Base-by-base conservation (phyloP, 768 basidiomycete species). In the Phylloporus sp. region DNA sequence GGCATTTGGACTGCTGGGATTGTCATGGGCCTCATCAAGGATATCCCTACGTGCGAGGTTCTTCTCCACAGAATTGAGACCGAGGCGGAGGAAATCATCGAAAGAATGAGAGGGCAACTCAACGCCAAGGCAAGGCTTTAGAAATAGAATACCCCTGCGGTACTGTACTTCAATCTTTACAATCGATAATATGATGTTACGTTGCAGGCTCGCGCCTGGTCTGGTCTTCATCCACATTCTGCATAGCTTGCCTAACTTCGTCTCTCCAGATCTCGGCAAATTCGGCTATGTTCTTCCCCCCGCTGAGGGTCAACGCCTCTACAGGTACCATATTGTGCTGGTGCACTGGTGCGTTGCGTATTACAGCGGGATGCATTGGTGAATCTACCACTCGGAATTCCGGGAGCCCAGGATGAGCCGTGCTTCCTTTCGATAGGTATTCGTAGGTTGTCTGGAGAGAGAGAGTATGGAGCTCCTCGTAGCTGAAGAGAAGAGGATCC, bases 261-360 rank as follows among this genome's bases (percentile, higher is more conserved):
- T 82, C 76, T 61, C 77, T 73, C 84, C 82, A 87, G 10, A 73
- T 65, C 16, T 81, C 75, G 4, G 85, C 81, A 67, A 97, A 97
- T 46, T 87, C 86, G 23, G 79, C 74, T 22, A 92, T 79, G 55
- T 78, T 79, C 44, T 77, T 75, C 4, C 94, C 95, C 45, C 77
- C 79, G 59, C 91, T 86, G 61, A 97, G 67, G 45, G 75, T 78
- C n/a, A 95, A 70, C 4, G 88, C 90, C 61, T 98, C 95, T 43
- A 92, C 78, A 9, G 95, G 95, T 28, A 95, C 76, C 86, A 93
- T 95, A 61, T 93, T 95, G 67, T 90, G 89, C 57, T 87, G 86
- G 63, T 89, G 73, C 1, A 78, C 72, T 2, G 95, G 95, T 2
- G 84, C 80, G 55, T 84, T 89, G 31, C 77, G 73, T 15, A 72